Conservation (phyloP, 2,329 filamentous ascomycete species). For the Talaromyces piceae region DNA sequence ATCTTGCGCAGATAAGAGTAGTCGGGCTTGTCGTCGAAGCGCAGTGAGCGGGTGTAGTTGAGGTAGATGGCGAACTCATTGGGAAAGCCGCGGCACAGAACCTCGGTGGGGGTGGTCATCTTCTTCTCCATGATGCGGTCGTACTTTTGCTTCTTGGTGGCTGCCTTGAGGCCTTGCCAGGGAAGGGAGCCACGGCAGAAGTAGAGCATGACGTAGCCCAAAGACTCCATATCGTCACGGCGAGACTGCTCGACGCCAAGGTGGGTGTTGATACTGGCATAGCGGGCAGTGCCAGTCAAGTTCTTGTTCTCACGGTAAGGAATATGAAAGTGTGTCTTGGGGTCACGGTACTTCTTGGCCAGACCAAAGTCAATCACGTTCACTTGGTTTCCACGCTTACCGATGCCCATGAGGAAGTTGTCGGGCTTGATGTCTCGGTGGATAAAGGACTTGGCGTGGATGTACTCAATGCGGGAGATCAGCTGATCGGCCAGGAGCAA, state of each 20-base stretch:
- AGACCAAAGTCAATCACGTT: slow-evolving; percentile 99
- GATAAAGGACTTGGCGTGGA: slow-evolving; percentile 98
- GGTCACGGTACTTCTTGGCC: slow-evolving; percentile 99
- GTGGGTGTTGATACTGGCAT: slow-evolving; percentile 98
- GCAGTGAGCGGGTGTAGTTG: slow-evolving; percentile 97
- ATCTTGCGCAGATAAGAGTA: slow-evolving; percentile 99
- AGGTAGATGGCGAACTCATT: slow-evolving; percentile 99
- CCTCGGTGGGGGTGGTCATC: slow-evolving; percentile 99
- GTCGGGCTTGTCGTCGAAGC: slow-evolving; percentile 99
- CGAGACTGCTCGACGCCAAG: slow-evolving; percentile 97
- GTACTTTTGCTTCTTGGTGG: slow-evolving; percentile 99
- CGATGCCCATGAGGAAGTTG: slow-evolving; percentile 99
- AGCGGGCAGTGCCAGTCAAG: slow-evolving; percentile 95
- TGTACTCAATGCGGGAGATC: slow-evolving; percentile 99
- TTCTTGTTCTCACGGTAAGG: slow-evolving; percentile 99
- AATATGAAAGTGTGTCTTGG: slow-evolving; percentile 99
- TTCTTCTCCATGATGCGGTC: slow-evolving; percentile 99
- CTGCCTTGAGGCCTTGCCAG: slow-evolving; percentile 97
- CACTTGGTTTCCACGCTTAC: slow-evolving; percentile 98
- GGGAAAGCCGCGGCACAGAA: slow-evolving; percentile 93
- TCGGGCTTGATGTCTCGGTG: slow-evolving; percentile 99
- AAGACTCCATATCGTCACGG: slow-evolving; percentile 98
- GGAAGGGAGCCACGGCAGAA: slow-evolving; percentile 98
- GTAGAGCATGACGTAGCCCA: slow-evolving; percentile 99
- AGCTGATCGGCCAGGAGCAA: slow-evolving; percentile 93